Percentiles rank a stretch among this genome's conserved stretches.
These are phyloP conservation scores for Xerocomellus amylosporus DNA, from an alignment of 768 basidiomycete species.

Conservation along the genomic window DNA sequence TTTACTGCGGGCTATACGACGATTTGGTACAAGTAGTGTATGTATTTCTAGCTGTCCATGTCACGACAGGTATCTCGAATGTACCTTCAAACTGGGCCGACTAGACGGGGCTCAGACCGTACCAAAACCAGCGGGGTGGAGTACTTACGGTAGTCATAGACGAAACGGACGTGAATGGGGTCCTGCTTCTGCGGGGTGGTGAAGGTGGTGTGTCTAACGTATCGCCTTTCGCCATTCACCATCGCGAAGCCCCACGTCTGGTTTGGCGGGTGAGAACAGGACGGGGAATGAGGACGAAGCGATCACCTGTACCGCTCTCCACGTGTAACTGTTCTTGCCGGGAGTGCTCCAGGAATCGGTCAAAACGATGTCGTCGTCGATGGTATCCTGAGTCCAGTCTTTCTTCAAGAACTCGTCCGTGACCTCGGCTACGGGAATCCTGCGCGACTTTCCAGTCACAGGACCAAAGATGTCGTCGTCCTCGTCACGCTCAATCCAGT, in stretches of 20 bases:
- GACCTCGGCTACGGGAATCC: constrained; percentile 47
- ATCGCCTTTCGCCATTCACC: constrained; percentile 56
- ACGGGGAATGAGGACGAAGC: constrained; percentile 4
- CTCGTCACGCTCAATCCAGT: constrained; percentile 52
- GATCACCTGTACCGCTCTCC: constrained; percentile 63
- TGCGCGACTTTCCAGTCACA: constrained; percentile 53
- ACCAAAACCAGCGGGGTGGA: background rate
- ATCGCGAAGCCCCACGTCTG: constrained; percentile 64
- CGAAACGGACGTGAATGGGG: constrained; percentile 49
- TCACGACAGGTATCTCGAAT: background rate
- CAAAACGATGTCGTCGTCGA: constrained; percentile 35
- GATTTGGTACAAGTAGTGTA: background rate
- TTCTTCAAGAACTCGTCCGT: constrained; percentile 41
- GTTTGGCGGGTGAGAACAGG: background rate
- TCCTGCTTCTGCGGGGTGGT: constrained; percentile 58
- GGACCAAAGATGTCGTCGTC: constrained; percentile 61
- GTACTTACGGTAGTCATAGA: constrained; percentile 67
- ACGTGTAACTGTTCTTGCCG: constrained; percentile 52
- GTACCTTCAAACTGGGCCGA: constrained; percentile 12
- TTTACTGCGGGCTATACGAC: background rate
- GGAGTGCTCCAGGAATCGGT: constrained; percentile 56
- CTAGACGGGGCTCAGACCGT: constrained; percentile 20
- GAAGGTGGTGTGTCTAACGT: constrained; percentile 61
- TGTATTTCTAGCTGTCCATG: background rate
- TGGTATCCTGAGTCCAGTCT: constrained; percentile 44